Evolutionary conservation across 2,329 filamentous ascomycete genomes (phyloP).

Genomic region (Grosmannia serpens): DNA sequence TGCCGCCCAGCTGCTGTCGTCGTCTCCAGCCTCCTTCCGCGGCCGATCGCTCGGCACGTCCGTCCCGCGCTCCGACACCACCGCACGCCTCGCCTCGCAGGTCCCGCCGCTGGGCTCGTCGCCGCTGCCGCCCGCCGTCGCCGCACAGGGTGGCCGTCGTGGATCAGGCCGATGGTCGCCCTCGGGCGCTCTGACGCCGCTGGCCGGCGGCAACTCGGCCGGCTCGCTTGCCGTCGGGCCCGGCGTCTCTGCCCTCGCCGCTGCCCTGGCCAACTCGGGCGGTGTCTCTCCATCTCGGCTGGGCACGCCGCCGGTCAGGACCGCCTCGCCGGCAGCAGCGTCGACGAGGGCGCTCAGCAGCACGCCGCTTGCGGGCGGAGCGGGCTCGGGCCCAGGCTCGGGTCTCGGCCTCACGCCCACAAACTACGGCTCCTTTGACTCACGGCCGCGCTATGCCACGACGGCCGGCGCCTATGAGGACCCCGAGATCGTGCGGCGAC

Average conservation of each 20-base stretch:
- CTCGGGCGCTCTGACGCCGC: constrained; percentile 44
- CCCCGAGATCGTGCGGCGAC: constrained; percentile 79
- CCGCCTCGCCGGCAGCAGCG: constrained; percentile 39
- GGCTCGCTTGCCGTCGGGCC: constrained; percentile 59
- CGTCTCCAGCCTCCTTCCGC: constrained; percentile 35
- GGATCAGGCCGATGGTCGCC: constrained; percentile 25
- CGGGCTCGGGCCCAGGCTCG: neutral
- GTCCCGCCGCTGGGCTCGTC: constrained; percentile 27
- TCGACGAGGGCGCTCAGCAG: constrained; percentile 1
- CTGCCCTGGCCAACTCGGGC: constrained; percentile 67
- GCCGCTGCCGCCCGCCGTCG: constrained; percentile 3
- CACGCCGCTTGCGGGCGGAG: neutral
- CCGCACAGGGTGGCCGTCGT: constrained; percentile 1
- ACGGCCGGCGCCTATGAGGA: constrained; percentile 61
- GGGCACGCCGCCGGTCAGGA: constrained; percentile 50
- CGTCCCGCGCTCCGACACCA: constrained; percentile 45
- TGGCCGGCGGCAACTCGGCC: constrained; percentile 54
- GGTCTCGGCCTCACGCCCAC: constrained; percentile 46
- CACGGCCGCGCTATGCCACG: constrained; percentile 43
- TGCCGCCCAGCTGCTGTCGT: constrained; percentile 22
- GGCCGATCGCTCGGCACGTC: constrained; percentile 38
- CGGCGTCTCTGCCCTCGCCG: constrained; percentile 77
- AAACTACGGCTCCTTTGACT: constrained; percentile 80
- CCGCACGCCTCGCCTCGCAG: constrained; percentile 49
- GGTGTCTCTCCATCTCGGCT: constrained; percentile 59